A percentile compares a stretch with the other conserved stretches of the same genome.
Conservation (phyloP, 2,329 filamentous ascomycete species). For the Penicillium frequentans region DNA sequence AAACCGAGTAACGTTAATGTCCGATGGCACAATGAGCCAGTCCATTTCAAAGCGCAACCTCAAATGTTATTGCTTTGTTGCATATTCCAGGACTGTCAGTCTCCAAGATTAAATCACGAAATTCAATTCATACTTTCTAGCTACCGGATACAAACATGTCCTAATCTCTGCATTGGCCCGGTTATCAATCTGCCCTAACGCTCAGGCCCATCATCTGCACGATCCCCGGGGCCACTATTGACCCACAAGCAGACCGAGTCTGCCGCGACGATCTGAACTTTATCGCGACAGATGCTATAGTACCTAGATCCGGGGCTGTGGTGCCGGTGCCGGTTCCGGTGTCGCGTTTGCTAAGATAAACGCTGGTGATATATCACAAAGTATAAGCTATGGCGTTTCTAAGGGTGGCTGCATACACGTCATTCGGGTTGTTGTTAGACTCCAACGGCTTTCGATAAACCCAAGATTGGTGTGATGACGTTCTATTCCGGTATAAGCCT, state of each 20-base stretch:
- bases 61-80: background rate
- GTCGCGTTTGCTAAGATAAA: background rate
- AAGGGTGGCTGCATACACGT: background rate
- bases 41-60: background rate
- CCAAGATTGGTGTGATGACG: background rate
- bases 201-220: constrained; percentile 6
- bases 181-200: constrained; percentile 12
- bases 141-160: constrained; percentile 4
- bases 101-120: background rate
- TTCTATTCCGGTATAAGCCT: background rate
- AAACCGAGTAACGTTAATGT: constrained; percentile 5
- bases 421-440: background rate
- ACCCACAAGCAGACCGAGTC: constrained; percentile 11
- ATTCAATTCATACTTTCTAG: background rate
- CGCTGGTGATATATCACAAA: background rate
- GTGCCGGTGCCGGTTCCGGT: background rate
- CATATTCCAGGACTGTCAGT: background rate
- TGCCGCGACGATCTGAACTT: constrained; percentile 1
- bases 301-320: background rate
- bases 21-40: background rate
- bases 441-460: background rate
- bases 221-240: background rate
- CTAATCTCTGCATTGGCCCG: constrained; percentile 7
- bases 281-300: background rate
- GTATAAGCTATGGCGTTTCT: background rate